Evolutionary conservation across 768 basidiomycete species (phyloP).

Genomic region (Cantharellus cinnabarinus): DNA sequence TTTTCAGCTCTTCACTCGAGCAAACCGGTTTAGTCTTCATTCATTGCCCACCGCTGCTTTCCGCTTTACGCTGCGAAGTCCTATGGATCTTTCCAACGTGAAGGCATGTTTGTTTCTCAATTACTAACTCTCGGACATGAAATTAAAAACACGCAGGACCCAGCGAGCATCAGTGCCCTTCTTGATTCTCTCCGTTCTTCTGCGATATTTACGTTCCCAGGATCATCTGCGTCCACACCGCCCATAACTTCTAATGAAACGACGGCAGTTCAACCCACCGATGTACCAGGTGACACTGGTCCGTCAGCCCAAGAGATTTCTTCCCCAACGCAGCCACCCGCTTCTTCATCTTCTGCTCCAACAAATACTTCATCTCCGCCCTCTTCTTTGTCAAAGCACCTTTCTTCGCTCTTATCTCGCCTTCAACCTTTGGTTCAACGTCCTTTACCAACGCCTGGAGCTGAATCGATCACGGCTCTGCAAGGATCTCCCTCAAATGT

Average conservation of each 20-base stretch:
- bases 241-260: background rate
- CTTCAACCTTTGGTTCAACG: background rate
- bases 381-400: background rate
- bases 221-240: background rate
- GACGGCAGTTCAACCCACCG: background rate
- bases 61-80: background rate
- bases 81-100: background rate
- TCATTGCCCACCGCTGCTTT: background rate
- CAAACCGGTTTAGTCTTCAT: too few species aligned
- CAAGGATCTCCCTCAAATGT: background rate
- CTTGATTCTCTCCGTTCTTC: slow-evolving; percentile 50
- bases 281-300: slow-evolving; percentile 17
- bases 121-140: background rate
- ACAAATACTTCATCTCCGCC: slow-evolving; percentile 1
- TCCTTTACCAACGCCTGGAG: background rate
- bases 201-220: slow-evolving; percentile 25
- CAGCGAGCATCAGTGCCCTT: slow-evolving; percentile 43
- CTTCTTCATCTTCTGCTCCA: background rate
- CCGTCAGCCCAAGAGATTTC: background rate
- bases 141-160: slow-evolving; percentile 26
- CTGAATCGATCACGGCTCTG: background rate
- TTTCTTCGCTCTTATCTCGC: background rate
- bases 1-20: too few species aligned
- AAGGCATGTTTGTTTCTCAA: background rate
- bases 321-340: background rate